Percentiles rank a stretch among this genome's conserved stretches.
These are phyloP conservation scores for Phytopythium ostracodes DNA, from an alignment of 352 stramenopile genomes.

Conservation along the genomic window DNA sequence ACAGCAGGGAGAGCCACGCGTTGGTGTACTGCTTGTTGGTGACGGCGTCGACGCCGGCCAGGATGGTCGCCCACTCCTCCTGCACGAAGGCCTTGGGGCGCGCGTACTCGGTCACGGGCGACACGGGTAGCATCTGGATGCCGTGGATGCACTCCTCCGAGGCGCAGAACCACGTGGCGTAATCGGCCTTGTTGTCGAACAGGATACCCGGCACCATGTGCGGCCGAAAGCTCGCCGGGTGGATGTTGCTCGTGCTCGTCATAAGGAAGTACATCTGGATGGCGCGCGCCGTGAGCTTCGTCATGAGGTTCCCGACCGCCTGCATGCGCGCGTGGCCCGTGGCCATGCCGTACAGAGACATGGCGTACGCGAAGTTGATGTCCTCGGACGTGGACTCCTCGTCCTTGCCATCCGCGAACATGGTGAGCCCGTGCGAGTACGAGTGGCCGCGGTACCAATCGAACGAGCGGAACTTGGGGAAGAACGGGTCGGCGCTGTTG, in stretches of 20 bases:
- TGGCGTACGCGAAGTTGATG: conserved; percentile 59
- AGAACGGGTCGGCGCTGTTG: conserved; percentile 43
- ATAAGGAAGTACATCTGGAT: conserved; percentile 77
- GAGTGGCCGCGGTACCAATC: conserved; percentile 71
- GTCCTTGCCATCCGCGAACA: conserved; percentile 58
- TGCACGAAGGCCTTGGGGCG: conserved; percentile 46
- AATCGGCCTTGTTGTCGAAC: conserved; percentile 83
- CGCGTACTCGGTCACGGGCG: conserved; percentile 56
- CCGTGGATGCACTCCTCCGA: conserved; percentile 73
- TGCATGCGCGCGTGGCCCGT: conserved; percentile 39
- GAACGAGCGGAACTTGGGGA: conserved; percentile 63
- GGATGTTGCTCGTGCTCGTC: conserved; percentile 43
- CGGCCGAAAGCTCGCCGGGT: conserved; percentile 33
- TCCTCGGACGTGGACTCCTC: conserved; percentile 65
- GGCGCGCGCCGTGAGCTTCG: conserved; percentile 41
- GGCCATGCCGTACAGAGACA: conserved; percentile 40
- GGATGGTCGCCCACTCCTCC: conserved; percentile 48
- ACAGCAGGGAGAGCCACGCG: conserved; percentile 70
- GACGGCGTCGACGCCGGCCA: not conserved
- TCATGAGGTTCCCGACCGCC: conserved; percentile 48
- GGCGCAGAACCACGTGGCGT: conserved; percentile 70
- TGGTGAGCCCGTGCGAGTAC: conserved; percentile 65
- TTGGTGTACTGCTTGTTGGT: conserved; percentile 17
- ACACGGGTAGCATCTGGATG: conserved; percentile 74
- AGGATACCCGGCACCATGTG: conserved; percentile 65